Percentiles rank a stretch among this genome's conserved stretches.
Evolutionary conservation across 225 moss, liverwort and hornwort genomes (phyloP).

Genomic region (Bryoerythrophyllum caledonicum): DNA sequence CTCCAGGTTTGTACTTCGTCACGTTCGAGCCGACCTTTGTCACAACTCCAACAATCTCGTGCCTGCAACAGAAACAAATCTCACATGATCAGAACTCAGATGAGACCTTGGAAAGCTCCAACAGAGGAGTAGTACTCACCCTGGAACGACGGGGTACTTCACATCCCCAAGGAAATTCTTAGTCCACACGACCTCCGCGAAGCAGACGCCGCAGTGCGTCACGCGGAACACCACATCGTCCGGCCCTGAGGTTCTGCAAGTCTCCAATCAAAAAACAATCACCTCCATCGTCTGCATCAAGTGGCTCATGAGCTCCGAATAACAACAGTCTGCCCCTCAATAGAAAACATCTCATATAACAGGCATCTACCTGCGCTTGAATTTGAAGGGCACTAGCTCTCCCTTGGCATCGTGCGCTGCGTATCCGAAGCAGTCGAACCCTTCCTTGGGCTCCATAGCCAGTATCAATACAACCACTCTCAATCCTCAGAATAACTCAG

Average conservation of each 20-base stretch:
- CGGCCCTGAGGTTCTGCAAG: slow-evolving; percentile 47
- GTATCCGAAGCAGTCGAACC: slow-evolving; percentile 44
- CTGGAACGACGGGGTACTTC: slow-evolving; percentile 72
- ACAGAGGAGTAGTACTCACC: too few relatives aligned
- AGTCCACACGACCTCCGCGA: slow-evolving; percentile 52
- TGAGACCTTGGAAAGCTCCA: too few relatives aligned
- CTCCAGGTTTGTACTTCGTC: slow-evolving; percentile 54
- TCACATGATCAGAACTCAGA: not conserved
- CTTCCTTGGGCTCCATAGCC: slow-evolving; percentile 46
- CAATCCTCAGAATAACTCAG: too few relatives aligned
- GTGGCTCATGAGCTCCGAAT: not conserved
- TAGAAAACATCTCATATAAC: too few relatives aligned
- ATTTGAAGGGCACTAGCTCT: slow-evolving; percentile 46
- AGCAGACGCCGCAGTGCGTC: slow-evolving; percentile 73
- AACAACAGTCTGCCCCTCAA: not conserved
- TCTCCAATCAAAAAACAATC: not conserved
- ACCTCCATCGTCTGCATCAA: not conserved
- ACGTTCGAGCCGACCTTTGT: slow-evolving; percentile 66
- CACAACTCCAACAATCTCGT: slow-evolving; percentile 71
- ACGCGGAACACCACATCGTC: slow-evolving; percentile 62
- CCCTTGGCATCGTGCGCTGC: slow-evolving; percentile 45
- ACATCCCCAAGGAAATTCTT: slow-evolving; percentile 41
- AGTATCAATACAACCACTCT: too few relatives aligned
- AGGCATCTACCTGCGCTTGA: slow-evolving; percentile 50
- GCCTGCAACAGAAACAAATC: slow-evolving; percentile 32